Conservation (phyloP, 1,284 basidiomycete genomes). For the Porodaedalea pini region DNA sequence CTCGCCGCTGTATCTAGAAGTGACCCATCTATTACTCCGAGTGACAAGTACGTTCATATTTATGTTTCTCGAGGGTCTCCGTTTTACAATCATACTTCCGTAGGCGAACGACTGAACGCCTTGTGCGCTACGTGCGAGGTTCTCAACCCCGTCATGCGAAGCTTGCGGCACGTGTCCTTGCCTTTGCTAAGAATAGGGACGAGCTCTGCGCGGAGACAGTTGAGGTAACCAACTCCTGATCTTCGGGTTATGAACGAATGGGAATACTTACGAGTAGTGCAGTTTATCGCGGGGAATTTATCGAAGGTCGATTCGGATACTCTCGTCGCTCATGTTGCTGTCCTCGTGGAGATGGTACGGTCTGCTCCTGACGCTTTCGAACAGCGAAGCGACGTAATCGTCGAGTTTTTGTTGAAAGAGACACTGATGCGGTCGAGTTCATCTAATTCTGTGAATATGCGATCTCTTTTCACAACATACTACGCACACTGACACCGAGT, state of each 20-base stretch:
- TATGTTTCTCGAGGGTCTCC: constrained; percentile 12
- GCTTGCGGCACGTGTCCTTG: constrained; percentile 80
- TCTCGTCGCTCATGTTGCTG: constrained; percentile 66
- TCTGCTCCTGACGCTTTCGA: constrained; percentile 74
- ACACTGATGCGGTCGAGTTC: constrained; percentile 59
- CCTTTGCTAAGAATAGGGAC: constrained; percentile 52
- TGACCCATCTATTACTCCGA: constrained; percentile 53
- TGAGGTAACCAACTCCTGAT: constrained; percentile 48
- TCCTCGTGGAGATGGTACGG: constrained; percentile 73
- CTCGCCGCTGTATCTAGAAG: constrained; percentile 63
- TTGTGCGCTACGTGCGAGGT: constrained; percentile 58
- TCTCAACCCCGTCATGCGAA: constrained; percentile 75
- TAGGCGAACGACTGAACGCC: constrained; percentile 66
- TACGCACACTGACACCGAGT: background rate
- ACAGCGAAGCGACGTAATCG: constrained; percentile 68
- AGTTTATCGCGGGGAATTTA: constrained; percentile 62
- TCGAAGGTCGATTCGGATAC: constrained; percentile 46
- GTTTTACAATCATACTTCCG: background rate
- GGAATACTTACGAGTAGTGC: constrained; percentile 9
- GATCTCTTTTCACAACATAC: constrained; percentile 13
- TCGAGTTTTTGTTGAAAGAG: constrained; percentile 68
- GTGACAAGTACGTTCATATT: constrained; percentile 59
- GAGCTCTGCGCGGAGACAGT: constrained; percentile 54
- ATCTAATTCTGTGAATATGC: constrained; percentile 43
- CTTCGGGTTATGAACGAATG: background rate